Conservation (phyloP, 2,329 filamentous ascomycete species). For the Mollisiaceae sp. region DNA sequence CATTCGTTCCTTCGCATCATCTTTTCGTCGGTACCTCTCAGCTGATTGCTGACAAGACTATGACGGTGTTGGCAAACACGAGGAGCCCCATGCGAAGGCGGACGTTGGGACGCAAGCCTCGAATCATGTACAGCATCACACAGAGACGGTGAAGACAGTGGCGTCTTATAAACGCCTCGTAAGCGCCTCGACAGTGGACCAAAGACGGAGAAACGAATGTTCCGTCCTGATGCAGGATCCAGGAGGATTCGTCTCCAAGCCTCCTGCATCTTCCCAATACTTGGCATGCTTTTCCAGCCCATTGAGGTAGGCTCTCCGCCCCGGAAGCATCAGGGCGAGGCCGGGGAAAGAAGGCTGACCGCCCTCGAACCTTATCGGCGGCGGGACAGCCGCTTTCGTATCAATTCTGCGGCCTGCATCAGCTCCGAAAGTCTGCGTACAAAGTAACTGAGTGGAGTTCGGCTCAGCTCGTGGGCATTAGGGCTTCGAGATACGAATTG, state of each 20-base stretch:
- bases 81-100: background rate
- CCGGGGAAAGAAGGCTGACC: background rate
- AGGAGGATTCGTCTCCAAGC: background rate
- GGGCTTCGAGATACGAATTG: constrained; percentile 3
- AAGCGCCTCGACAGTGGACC: background rate
- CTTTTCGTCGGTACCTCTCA: background rate
- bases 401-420: constrained; percentile 1
- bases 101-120: background rate
- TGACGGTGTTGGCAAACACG: background rate
- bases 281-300: background rate
- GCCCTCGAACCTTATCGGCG: background rate
- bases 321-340: background rate
- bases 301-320: background rate
- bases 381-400: constrained; percentile 1
- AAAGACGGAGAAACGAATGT: background rate
- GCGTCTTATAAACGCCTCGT: constrained; percentile 1
- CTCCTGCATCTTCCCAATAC: constrained; percentile 2
- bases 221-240: background rate
- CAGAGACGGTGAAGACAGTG: background rate
- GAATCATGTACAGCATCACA: background rate
- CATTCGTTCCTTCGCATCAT: background rate
- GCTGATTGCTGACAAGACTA: background rate
- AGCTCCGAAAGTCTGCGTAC: background rate
- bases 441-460: background rate
- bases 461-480: background rate